phyloP scores from a whole-genome alignment of 1,139 yeast genomes.

The Debaryomyces nepalensis region DNA sequence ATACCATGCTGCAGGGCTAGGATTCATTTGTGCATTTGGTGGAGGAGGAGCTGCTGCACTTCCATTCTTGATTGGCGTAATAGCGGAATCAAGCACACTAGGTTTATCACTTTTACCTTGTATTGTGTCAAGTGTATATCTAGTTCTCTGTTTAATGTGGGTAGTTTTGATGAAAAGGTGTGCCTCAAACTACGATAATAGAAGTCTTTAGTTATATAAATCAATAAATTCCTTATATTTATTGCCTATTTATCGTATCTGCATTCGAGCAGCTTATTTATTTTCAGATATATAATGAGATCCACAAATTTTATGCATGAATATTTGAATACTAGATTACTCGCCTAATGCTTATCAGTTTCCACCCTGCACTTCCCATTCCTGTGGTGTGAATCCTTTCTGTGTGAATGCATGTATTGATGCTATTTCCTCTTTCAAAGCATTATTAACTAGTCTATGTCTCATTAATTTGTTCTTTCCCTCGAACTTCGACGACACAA shows the following conservation, averaged over 20 bases:
- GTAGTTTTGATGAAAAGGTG: slow-evolving; percentile 25
- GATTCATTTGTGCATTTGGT: slow-evolving; percentile 77
- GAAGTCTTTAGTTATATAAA: slow-evolving; percentile 17
- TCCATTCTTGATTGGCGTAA: slow-evolving; percentile 64
- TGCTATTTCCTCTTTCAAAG: slow-evolving; percentile 81
- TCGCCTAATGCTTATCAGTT: slow-evolving; percentile 3
- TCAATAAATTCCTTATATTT: slow-evolving; percentile 10
- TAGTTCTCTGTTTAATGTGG: slow-evolving; percentile 36
- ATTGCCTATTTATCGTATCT: no score
- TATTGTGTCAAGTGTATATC: slow-evolving; percentile 33
- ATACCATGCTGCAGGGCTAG: slow-evolving; percentile 70
- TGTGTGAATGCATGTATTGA: slow-evolving; percentile 94
- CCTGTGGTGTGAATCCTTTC: slow-evolving; percentile 75
- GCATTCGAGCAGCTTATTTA: no score
- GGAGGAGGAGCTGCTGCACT: slow-evolving; percentile 74
- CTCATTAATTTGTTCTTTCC: slow-evolving; percentile 88
- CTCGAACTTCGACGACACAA: slow-evolving; percentile 70
- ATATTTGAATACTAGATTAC: not conserved
- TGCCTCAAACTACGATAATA: slow-evolving; percentile 22
- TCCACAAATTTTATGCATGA: no score
- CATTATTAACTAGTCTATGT: slow-evolving; percentile 81
- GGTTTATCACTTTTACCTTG: slow-evolving; percentile 42
- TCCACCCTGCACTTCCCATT: slow-evolving; percentile 61
- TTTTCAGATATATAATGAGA: no score
- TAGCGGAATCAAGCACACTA: slow-evolving; percentile 41